Conservation (phyloP, 768 basidiomycete genomes). For the Suillus paluster region DNA sequence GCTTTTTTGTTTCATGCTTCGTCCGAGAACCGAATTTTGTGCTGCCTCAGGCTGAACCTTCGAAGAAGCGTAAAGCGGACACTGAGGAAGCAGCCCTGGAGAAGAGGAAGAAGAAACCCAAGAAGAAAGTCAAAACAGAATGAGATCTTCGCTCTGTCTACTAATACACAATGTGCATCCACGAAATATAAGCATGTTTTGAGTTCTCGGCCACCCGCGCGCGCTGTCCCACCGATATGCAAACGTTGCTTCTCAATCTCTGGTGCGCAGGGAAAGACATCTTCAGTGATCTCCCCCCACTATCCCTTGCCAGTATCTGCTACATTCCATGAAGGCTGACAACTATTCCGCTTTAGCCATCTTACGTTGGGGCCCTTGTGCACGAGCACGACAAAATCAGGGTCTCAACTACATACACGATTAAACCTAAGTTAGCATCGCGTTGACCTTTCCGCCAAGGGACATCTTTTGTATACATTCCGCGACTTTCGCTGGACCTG, state of each 20-base stretch:
- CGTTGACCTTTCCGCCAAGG: no score
- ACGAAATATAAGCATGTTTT: background rate
- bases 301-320: background rate
- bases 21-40: slow-evolving; percentile 32
- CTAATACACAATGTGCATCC: background rate
- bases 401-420: no score
- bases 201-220: background rate
- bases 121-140: slow-evolving; percentile 15
- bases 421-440: no score
- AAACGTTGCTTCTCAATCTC: background rate
- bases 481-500: no score
- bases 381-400: no score
- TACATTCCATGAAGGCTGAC: no score
- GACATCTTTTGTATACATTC: no score
- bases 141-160: background rate
- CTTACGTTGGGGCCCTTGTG: no score
- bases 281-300: background rate
- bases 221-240: background rate
- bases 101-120: slow-evolving; percentile 22
- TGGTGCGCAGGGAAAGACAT: background rate
- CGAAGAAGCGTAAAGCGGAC: slow-evolving; percentile 33
- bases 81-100: slow-evolving; percentile 16
- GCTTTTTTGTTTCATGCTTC: slow-evolving; percentile 98
- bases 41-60: background rate
- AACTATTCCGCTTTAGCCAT: no score